Conservation (phyloP, 805 yeast genomes). For the Nakazawaea ishiwadae region DNA sequence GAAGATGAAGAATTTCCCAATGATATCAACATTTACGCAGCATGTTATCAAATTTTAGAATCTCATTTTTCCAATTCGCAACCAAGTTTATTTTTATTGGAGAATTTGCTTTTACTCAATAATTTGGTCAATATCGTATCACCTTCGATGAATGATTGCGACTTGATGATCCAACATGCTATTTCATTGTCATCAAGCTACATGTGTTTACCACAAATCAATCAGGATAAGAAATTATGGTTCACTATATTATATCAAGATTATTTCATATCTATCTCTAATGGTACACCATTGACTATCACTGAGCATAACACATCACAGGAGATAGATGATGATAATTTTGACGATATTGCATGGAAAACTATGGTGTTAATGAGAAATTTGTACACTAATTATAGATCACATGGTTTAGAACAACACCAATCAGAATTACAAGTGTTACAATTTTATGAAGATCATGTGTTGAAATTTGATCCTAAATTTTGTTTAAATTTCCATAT, state of each 20-base stretch:
- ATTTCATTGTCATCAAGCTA: background rate
- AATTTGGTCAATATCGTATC: constrained; percentile 4
- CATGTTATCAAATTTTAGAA: background rate
- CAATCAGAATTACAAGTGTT: background rate
- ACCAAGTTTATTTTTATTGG: constrained; percentile 1
- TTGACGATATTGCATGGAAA: constrained; percentile 3
- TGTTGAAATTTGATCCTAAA: constrained; percentile 3
- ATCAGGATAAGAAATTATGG: constrained; percentile 1
- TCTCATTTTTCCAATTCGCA: background rate
- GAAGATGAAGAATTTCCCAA: constrained; percentile 4
- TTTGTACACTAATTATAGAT: background rate
- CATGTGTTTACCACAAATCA: background rate
- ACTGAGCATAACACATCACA: background rate
- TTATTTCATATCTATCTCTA: background rate
- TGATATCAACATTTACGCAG: background rate
- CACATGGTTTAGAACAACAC: background rate
- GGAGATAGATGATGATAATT: constrained; percentile 7
- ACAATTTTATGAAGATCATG: background rate
- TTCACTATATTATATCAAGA: constrained; percentile 6
- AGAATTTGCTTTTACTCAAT: constrained; percentile 5
- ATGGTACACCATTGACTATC: constrained; percentile 4
- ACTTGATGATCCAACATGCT: background rate
- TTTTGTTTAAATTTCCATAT: constrained; percentile 7
- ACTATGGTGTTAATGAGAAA: background rate
- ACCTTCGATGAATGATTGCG: background rate